Evolutionary conservation across 345 rosid genomes (phyloP), one percentile per base, ranked within the genome.

Genomic region (Hypericum perforatum): DNA sequence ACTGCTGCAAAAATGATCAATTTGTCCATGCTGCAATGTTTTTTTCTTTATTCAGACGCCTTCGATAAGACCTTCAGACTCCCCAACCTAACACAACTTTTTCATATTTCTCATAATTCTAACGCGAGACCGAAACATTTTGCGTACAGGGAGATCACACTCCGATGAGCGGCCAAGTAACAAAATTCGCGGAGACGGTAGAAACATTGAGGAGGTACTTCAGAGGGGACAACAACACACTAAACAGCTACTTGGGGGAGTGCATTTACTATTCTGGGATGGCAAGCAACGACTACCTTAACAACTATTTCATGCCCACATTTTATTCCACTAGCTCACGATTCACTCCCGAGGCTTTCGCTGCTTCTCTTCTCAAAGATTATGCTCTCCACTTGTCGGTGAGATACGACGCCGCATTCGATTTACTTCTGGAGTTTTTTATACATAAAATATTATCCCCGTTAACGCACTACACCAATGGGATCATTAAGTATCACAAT

Each of bases 241-340:
- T 82, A 0, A 71, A 54, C 55, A 61, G 62, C 69, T 70, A 86
- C 62, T 64, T 90, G 5, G 62, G 80, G 71, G 78, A 72, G 57
- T 90, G 97, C 76, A 74, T 90, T 13, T 58, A 69, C 69, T 90
- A 82, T 48, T 71, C 79, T 0, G 97, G 95, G 16, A 52, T 90
- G 80, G 97, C 94, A 53, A 90, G 97, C 53, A 90, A 90, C 57
- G 95, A 90, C 56, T 90, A 90, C 47, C 84, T 90, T 48, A 90
- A 86, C 57, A 90, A 90, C 63, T 86, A 90, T 57, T 90, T 84
- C 57, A 86, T 90, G 96, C 74, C 95, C 2, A 60, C 50, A 37
- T 86, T 84, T 75, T 84, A 86, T 64, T 49, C 87, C 32, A 82
- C 91, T 0, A 58, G 81, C 49, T 75, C 78, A 0, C 65, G 74